phyloP scores from a whole-genome alignment of 805 yeast genomes.

The Teunomyces funiuensis region DNA sequence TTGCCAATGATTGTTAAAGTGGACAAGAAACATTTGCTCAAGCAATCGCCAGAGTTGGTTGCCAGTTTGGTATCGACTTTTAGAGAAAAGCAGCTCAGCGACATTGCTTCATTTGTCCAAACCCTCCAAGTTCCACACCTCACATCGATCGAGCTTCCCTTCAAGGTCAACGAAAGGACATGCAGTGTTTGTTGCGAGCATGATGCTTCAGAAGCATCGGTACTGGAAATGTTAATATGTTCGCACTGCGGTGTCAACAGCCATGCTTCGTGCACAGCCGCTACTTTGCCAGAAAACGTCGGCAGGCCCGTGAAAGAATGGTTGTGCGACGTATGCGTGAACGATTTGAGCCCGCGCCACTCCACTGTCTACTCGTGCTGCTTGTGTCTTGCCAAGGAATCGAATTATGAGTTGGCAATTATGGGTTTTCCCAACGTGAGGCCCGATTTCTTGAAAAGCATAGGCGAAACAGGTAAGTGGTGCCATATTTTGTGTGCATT shows the following conservation, averaged over 20 bases:
- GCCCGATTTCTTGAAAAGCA: slow-evolving; percentile 71
- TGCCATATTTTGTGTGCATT: slow-evolving; percentile 73
- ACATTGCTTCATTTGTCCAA: slow-evolving; percentile 22
- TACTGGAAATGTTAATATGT: slow-evolving; percentile 52
- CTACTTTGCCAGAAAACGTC: slow-evolving; percentile 15
- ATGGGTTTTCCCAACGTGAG: slow-evolving; percentile 39
- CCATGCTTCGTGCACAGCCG: slow-evolving; percentile 72
- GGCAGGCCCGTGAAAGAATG: slow-evolving; percentile 47
- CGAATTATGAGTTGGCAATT: slow-evolving; percentile 46
- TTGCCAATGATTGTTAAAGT: slow-evolving; percentile 15
- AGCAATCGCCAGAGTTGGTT: slow-evolving; percentile 14
- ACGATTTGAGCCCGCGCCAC: slow-evolving; percentile 60
- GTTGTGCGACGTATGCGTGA: slow-evolving; percentile 80
- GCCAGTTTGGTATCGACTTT: slow-evolving; percentile 16
- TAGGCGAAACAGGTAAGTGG: slow-evolving; percentile 65
- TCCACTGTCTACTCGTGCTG: slow-evolving; percentile 61
- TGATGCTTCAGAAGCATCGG: slow-evolving; percentile 23
- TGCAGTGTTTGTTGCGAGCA: slow-evolving; percentile 61
- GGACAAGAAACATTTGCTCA: slow-evolving; percentile 21
- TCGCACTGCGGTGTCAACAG: slow-evolving; percentile 65
- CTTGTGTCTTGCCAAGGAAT: slow-evolving; percentile 60
- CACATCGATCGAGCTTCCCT: slow-evolving; percentile 17
- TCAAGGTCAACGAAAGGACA: slow-evolving; percentile 25
- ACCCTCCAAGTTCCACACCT: slow-evolving; percentile 16
- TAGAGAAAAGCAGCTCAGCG: slow-evolving; percentile 26